Conservation (phyloP, 2,329 filamentous ascomycete species). For the Talaromyces amestolkiae region DNA sequence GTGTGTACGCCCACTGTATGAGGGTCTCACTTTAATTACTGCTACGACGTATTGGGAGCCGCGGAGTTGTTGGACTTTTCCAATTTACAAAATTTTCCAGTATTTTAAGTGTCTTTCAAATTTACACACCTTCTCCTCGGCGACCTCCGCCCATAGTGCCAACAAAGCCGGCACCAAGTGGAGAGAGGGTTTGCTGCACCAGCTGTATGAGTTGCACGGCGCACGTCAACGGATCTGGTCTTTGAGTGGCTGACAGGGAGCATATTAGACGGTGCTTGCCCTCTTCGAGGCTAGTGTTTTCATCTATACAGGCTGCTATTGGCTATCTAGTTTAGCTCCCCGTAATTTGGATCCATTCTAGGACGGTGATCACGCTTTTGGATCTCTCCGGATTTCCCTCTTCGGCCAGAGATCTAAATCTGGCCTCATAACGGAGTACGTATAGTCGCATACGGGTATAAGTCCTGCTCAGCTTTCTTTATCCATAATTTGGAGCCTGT, state of each 20-base stretch:
- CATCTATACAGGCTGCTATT: neutral
- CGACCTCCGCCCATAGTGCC: conserved; percentile 10
- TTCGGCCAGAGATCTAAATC: conserved; percentile 7
- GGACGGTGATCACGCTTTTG: neutral
- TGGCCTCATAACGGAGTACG: neutral
- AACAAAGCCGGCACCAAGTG: neutral
- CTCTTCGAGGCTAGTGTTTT: neutral
- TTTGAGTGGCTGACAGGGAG: conserved; percentile 11
- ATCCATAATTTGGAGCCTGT: neutral
- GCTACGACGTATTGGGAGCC: conserved; percentile 7
- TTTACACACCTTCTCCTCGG: conserved; percentile 11
- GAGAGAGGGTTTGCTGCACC: neutral
- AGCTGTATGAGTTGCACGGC: conserved; percentile 2
- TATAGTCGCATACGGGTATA: neutral
- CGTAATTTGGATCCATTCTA: neutral
- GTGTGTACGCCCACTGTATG: neutral
- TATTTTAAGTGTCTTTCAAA: neutral
- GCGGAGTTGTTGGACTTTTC: conserved; percentile 8
- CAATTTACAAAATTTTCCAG: neutral
- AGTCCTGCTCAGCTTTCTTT: neutral
- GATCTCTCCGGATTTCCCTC: conserved; percentile 14
- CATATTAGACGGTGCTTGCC: neutral
- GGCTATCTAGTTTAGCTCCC: neutral
- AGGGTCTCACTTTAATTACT: conserved; percentile 2
- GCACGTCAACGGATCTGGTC: conserved; percentile 9